These are phyloP conservation scores for Boletellus ananas DNA, from an alignment of 768 basidiomycete genomes.

Conservation along the genomic window DNA sequence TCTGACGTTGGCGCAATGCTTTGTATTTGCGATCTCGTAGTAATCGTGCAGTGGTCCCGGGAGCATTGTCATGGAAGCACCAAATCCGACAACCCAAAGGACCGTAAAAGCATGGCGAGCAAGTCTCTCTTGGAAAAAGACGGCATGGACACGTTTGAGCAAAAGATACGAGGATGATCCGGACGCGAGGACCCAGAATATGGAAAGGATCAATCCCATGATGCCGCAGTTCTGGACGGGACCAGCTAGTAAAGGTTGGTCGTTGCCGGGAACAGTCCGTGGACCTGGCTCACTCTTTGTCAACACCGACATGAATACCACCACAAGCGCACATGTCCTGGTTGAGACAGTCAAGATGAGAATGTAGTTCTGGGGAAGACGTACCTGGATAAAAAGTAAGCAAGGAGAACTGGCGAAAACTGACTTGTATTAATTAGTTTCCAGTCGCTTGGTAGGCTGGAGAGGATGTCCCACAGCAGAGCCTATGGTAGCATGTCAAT, in stretches of 20 bases:
- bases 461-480: slow-evolving; percentile 26
- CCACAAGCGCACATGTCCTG: slow-evolving; percentile 18
- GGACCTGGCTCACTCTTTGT: slow-evolving; percentile 16
- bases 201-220: slow-evolving; percentile 13
- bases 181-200: slow-evolving; percentile 19
- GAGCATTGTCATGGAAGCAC: slow-evolving; percentile 26
- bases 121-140: slow-evolving; percentile 23
- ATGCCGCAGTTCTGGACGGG: slow-evolving; percentile 19
- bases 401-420: slow-evolving; percentile 15
- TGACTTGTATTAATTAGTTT: slow-evolving; percentile 14
- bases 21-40: slow-evolving; percentile 31
- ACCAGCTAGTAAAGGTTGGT: slow-evolving; percentile 13
- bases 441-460: slow-evolving; percentile 20
- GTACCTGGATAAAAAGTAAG: slow-evolving; percentile 25
- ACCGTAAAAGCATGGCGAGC: slow-evolving; percentile 24
- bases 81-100: slow-evolving; percentile 32
- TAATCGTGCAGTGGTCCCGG: slow-evolving; percentile 20
- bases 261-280: background rate
- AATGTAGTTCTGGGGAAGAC: background rate
- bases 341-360: slow-evolving; percentile 2
- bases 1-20: slow-evolving; percentile 27
- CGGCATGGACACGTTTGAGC: slow-evolving; percentile 36
- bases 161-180: slow-evolving; percentile 35
- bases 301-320: slow-evolving; percentile 15
- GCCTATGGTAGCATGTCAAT: slow-evolving; percentile 14